phyloP scores from a whole-genome alignment of 495 filamentous ascomycete genomes.

The Evernia prunastri region DNA sequence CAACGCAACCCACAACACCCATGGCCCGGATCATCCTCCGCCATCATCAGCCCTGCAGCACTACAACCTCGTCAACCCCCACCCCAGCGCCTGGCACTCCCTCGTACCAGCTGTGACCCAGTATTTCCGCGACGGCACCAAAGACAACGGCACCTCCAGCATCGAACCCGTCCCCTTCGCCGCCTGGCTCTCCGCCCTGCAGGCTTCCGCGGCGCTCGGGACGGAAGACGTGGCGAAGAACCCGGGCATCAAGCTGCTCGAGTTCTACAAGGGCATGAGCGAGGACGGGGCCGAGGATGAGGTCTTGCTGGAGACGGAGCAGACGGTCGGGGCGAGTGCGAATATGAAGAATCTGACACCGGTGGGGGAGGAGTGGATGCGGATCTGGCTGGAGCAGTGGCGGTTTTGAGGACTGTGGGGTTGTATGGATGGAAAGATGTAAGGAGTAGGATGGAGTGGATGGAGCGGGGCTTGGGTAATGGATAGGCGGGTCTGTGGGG shows the following conservation, averaged over 20 bases:
- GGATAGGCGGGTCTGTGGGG: too few relatives aligned
- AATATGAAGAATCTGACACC: constrained; percentile 24
- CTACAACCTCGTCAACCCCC: constrained; percentile 11
- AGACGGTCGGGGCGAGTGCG: constrained; percentile 22
- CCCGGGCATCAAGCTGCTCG: constrained; percentile 28
- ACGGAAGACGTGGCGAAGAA: constrained; percentile 24
- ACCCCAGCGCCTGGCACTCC: neutral
- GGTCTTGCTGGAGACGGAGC: constrained; percentile 18
- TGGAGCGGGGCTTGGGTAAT: too few relatives aligned
- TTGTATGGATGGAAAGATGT: too few relatives aligned
- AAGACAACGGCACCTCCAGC: neutral
- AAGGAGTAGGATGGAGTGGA: too few relatives aligned
- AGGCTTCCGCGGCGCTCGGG: constrained; percentile 10
- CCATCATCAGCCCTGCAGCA: neutral
- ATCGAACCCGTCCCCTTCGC: constrained; percentile 7
- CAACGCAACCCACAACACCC: neutral
- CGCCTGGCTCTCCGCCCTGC: constrained; percentile 23
- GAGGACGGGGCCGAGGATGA: neutral
- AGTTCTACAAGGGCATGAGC: constrained; percentile 18
- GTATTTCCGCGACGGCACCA: neutral
- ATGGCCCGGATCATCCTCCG: too few relatives aligned
- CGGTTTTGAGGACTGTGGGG: too few relatives aligned
- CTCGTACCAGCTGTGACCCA: neutral
- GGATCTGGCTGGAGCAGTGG: constrained; percentile 23
- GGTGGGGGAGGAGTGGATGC: constrained; percentile 26